phyloP scores from a whole-genome alignment of 441 rosid genomes.

The Eruca vesicaria region DNA sequence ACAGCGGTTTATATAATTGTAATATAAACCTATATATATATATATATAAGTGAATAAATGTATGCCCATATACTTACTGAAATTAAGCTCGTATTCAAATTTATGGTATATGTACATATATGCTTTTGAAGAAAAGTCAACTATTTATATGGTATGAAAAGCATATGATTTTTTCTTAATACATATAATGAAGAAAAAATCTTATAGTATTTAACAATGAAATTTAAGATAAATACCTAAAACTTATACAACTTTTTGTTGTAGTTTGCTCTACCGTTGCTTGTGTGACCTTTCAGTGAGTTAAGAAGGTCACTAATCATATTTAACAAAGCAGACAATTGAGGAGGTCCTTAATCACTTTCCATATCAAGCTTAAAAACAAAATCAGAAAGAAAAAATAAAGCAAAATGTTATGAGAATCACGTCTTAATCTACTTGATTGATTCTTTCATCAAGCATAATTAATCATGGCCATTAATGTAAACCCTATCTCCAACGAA shows the following conservation, averaged over 20 bases:
- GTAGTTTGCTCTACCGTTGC: slow-evolving; percentile 1
- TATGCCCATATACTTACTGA: background rate
- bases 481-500: slow-evolving; percentile 17
- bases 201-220: slow-evolving; percentile 8
- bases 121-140: background rate
- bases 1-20: background rate
- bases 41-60: background rate
- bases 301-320: slow-evolving; percentile 32
- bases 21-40: background rate
- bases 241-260: slow-evolving; percentile 10
- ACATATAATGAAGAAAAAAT: background rate
- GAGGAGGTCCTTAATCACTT: slow-evolving; percentile 35
- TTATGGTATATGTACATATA: background rate
- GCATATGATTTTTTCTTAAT: background rate
- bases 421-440: slow-evolving; percentile 34
- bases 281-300: slow-evolving; percentile 30
- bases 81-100: background rate
- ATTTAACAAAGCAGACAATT: slow-evolving; percentile 36
- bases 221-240: slow-evolving; percentile 9
- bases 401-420: slow-evolving; percentile 31
- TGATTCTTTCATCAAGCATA: slow-evolving; percentile 29
- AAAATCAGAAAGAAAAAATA: slow-evolving; percentile 22
- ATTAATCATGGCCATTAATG: slow-evolving; percentile 30
- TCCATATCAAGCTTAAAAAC: slow-evolving; percentile 31
- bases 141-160: background rate